Evolutionary conservation across 257 asterid species (phyloP), one percentile per base, ranked within the genome.

Genomic region (Jacaranda copaia): DNA sequence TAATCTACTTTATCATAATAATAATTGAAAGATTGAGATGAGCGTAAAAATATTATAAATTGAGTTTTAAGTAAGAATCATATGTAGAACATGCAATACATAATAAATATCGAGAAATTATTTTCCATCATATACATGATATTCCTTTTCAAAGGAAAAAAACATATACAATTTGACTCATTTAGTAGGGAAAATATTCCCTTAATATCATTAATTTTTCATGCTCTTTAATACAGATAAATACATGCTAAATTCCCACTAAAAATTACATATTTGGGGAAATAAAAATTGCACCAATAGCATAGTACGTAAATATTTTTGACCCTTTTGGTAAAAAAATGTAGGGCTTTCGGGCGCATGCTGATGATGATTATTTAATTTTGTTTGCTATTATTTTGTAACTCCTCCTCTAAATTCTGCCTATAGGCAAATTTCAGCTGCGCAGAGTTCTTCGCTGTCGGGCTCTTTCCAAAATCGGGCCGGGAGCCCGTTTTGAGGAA

Each of bases 401-500:
- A 38, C 74, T 14, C 19, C 8, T 65, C 38, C 13, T 3, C 42
- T 73, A 56, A 15, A 20, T 77, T 79, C 70, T 49, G 46, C 55
- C 35, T 76, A 35, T 12, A 4, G 14, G 18, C 55, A 52, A 64
- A 46, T 68, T 63, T 56, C 67, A 49, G 13, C 55, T 55, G 72
- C 25, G n/a, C 14, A 16, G 5, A 49, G 64, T 60, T 69, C 66
- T 45, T 67, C 35, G 11, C 7, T 38, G 9, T 82, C 84, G 68
- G 81, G 80, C 85, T 87, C 84, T 73, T 75, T 85, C 83, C 87
- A 83, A 70, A 90, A 91, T 65, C 83, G 87, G 53, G 92, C 89
- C 61, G 83, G 91, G 6, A 91, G 95, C 80, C 98, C 98, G 70
- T 85, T 79, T 0, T 70, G 66, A 35, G 98, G 98, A 64, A 93